Conservation (phyloP, 2,329 filamentous ascomycete species). For the Diaporthe aspalathi region DNA sequence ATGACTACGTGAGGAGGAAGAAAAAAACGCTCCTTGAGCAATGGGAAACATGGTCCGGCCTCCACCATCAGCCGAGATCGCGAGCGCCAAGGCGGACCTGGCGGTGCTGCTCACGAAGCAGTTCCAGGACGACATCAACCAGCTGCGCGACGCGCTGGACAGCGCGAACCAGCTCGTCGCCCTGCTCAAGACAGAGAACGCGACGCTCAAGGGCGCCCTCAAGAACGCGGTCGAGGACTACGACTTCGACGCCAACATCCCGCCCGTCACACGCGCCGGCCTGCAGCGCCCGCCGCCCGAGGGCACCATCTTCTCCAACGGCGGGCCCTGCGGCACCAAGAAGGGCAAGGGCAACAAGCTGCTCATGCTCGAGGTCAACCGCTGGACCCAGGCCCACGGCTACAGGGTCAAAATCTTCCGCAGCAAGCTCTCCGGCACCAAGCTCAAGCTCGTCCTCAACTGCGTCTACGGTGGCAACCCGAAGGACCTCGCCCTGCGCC, state of each 20-base stretch:
- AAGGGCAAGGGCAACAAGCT: slow-evolving; percentile 17
- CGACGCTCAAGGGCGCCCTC: slow-evolving; percentile 32
- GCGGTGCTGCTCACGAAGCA: slow-evolving; percentile 36
- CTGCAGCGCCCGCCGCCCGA: slow-evolving; percentile 36
- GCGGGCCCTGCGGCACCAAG: slow-evolving; percentile 26
- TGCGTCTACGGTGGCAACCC: slow-evolving; percentile 30
- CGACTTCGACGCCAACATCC: slow-evolving; percentile 26
- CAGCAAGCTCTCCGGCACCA: slow-evolving; percentile 34
- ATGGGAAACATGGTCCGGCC: neutral
- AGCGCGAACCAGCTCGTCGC: slow-evolving; percentile 28
- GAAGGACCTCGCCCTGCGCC: slow-evolving; percentile 5
- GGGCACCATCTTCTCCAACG: slow-evolving; percentile 38
- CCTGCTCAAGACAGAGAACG: slow-evolving; percentile 34
- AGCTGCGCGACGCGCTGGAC: slow-evolving; percentile 37
- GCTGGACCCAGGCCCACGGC: slow-evolving; percentile 37
- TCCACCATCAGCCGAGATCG: slow-evolving; percentile 4
- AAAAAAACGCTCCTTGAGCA: neutral
- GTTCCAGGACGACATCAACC: slow-evolving; percentile 38
- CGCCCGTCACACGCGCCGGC: slow-evolving; percentile 18
- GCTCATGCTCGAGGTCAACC: slow-evolving; percentile 36
- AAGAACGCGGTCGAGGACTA: slow-evolving; percentile 14
- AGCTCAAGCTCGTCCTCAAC: slow-evolving; percentile 39
- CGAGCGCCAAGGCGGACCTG: slow-evolving; percentile 37
- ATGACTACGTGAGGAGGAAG: neutral
- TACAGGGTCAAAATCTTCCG: slow-evolving; percentile 38